Evolutionary conservation across 768 basidiomycete genomes (phyloP).

Genomic region (Amanita jacksonii): DNA sequence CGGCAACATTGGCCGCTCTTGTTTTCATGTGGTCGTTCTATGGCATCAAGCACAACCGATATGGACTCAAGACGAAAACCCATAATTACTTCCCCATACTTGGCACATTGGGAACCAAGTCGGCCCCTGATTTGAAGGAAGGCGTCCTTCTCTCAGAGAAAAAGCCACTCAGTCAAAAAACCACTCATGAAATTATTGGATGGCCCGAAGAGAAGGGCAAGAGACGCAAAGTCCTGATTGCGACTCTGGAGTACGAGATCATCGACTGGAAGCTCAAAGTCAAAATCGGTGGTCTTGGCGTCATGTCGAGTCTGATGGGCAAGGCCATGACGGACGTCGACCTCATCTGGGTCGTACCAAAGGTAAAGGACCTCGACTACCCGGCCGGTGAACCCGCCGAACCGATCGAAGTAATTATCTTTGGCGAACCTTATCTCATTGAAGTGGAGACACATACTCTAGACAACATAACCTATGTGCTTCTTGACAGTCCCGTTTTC

Average conservation of each 20-base stretch:
- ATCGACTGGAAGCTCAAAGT: conserved; percentile 97
- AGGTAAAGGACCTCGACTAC: conserved; percentile 92
- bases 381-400: conserved; percentile 87
- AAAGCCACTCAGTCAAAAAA: conserved; percentile 50
- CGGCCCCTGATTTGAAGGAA: conserved; percentile 65
- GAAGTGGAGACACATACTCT: conserved; percentile 90
- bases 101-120: conserved; percentile 52
- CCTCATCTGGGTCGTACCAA: conserved; percentile 87
- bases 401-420: conserved; percentile 93
- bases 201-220: conserved; percentile 94
- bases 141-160: conserved; percentile 58
- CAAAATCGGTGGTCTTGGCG: conserved; percentile 95
- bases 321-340: conserved; percentile 98
- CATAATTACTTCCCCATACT: conserved; percentile 87
- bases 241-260: conserved; percentile 93
- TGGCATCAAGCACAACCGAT: conserved; percentile 90
- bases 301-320: conserved; percentile 97
- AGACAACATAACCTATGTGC: conserved; percentile 93
- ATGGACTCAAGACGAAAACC: conserved; percentile 69
- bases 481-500: conserved; percentile 93
- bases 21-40: conserved; percentile 97
- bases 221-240: conserved; percentile 82
- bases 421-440: conserved; percentile 91
- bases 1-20: conserved; percentile 70
- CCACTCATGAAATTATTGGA: conserved; percentile 71